Evolutionary conservation across 345 rosid genomes (phyloP), one percentile per base, ranked within the genome.

Genomic region (Leavenworthia alabamica): DNA sequence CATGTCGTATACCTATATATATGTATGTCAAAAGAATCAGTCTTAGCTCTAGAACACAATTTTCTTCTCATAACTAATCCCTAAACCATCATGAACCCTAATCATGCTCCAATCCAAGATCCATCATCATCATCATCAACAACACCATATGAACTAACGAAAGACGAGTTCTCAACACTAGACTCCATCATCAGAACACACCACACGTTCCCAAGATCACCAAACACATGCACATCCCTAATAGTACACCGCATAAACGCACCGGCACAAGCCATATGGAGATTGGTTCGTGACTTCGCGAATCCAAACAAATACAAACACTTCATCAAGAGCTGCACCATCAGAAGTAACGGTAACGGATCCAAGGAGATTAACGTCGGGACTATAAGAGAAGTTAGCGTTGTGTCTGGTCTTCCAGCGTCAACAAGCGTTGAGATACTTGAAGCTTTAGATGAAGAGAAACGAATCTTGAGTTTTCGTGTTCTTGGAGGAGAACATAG

Each of bases 401-500:
- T 71, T 1, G 33, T 71, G 3, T 63, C 70, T 28, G 75, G 75
- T 54, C 60, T 71, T 17, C 75, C 75, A 26, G 75, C 71, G 40
- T 58, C 70, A 35, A 64, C 75, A 29, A 71, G 75, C 66, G 46
- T 58, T 26, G 75, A 71, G 53, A 22, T 47, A 11, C 75, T 71
- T 13, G 75, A 71, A 40, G 59, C 55, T 4, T 16, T 71, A 27
- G 71, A 71, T 5, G 75, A 71, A 15, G 61, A 50, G 70, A 48
- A 42, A 24, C 29, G 47, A 5, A 58, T 71, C 17, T 23, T 58
- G 60, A 51, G 71, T 56, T 71, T 71, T 64, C 64, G 71, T 1
- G 66, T 71, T 31, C 58, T 71, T 35, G 75, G 75, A 20, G 75
- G 75, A 24, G 71, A 71, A 19, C 75, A 71, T 35, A 53, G 75